These are phyloP conservation scores for Ormosia emarginata DNA, from an alignment of 306 rosid genomes.

Conservation along the genomic window DNA sequence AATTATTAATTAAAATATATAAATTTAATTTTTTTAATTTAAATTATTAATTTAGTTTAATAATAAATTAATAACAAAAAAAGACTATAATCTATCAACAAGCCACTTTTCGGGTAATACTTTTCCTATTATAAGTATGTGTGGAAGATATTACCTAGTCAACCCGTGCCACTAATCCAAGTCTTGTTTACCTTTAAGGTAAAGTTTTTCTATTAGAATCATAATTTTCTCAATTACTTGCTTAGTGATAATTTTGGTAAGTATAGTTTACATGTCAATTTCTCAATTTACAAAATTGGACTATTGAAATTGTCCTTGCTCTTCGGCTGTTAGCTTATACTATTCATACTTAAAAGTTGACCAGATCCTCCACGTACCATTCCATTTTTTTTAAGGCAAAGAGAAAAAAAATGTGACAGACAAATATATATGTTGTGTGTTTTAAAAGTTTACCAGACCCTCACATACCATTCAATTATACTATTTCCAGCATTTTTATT, in stretches of 20 bases:
- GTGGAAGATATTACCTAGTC: neutral
- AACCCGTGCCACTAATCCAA: neutral
- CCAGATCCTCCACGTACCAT: neutral
- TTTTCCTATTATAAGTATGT: too few species aligned
- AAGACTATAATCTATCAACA: too few species aligned
- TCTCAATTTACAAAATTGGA: neutral
- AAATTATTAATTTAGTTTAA: too few species aligned
- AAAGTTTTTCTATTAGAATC: neutral
- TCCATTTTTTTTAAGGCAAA: neutral
- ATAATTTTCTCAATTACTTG: neutral
- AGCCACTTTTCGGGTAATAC: too few species aligned
- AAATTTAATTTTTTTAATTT: too few species aligned
- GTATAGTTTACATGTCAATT: neutral
- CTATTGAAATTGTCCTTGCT: neutral
- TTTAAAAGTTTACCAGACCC: too few species aligned
- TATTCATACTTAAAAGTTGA: neutral
- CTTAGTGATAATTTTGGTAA: neutral
- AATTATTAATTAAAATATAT: too few species aligned
- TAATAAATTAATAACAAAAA: too few species aligned
- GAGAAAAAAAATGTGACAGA: neutral
- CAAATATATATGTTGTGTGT: too few species aligned
- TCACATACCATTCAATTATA: neutral
- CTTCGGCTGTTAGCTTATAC: neutral
- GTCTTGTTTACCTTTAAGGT: neutral
- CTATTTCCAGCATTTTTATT: neutral